Conservation (phyloP, 2,329 filamentous ascomycete species). For the Fusarium nanum region DNA sequence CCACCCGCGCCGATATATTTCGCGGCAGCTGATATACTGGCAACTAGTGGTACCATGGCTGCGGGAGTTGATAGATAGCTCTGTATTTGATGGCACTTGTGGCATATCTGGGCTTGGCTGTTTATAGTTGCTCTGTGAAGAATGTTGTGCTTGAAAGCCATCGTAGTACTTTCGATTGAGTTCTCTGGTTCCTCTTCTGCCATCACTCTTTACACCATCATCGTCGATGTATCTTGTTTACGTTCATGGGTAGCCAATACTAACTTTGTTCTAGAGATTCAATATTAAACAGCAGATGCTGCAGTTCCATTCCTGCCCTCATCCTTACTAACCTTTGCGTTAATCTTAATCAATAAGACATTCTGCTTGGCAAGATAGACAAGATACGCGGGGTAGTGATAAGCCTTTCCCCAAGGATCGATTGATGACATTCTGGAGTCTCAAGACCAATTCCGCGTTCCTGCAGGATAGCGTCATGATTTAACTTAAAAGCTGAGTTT, state of each 20-base stretch:
- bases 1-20: neutral
- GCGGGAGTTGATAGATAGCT: neutral
- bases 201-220: neutral
- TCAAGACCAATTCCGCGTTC: neutral
- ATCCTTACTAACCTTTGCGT: neutral
- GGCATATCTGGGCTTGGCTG: neutral
- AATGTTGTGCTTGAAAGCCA: neutral
- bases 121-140: neutral
- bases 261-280: neutral
- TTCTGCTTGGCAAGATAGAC: neutral
- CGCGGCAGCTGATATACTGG: neutral
- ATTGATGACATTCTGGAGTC: conserved; percentile 5
- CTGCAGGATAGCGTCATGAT: conserved; percentile 37
- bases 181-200: neutral
- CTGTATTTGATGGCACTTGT: neutral
- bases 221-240: neutral
- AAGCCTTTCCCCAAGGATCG: conserved; percentile 2
- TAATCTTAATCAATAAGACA: neutral
- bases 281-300: neutral
- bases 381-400: conserved; percentile 7
- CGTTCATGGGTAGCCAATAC: no score
- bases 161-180: neutral
- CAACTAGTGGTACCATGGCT: neutral
- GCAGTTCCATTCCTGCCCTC: neutral
- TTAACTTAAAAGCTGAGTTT: conserved; percentile 29